Evolutionary conservation across 495 filamentous ascomycete species (phyloP).

Genomic region (Penicillium arizonense): DNA sequence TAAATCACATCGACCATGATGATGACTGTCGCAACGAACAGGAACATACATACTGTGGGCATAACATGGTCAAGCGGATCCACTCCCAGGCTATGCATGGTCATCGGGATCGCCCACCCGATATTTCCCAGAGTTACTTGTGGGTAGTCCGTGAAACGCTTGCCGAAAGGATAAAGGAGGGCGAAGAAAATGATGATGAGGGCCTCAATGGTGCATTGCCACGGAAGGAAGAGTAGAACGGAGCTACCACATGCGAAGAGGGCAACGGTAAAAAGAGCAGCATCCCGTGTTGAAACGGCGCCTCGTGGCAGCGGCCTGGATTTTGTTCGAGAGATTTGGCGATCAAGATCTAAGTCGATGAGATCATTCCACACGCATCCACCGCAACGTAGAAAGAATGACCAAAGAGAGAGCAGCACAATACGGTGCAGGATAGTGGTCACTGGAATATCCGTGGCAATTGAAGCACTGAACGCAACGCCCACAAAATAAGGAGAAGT

Average conservation of each 20-base stretch:
- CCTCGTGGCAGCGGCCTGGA: conserved; percentile 25
- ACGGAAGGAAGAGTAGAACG: not conserved
- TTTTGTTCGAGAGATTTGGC: conserved; percentile 28
- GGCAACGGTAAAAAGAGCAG: not conserved
- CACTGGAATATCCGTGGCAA: not conserved
- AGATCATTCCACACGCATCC: conserved; percentile 41
- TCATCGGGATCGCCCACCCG: not conserved
- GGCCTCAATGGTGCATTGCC: not conserved
- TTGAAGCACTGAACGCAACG: conserved; percentile 11
- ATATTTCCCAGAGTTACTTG: not conserved
- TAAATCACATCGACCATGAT: conserved; percentile 45
- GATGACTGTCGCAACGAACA: conserved; percentile 9
- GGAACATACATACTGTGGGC: not conserved
- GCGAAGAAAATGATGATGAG: not conserved
- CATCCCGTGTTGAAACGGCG: not conserved
- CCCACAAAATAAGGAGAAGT: conserved; percentile 31
- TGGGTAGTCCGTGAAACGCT: not conserved
- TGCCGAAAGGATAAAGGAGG: not conserved
- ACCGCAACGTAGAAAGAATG: conserved; percentile 9
- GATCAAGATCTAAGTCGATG: conserved; percentile 38
- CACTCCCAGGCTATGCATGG: not conserved
- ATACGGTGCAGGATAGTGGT: not conserved
- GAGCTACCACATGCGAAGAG: not conserved
- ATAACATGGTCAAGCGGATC: not conserved
- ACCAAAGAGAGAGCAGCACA: conserved; percentile 1